Evolutionary conservation across 129 eudicot genomes (phyloP).

Genomic region (Pulicaria dysenterica): DNA sequence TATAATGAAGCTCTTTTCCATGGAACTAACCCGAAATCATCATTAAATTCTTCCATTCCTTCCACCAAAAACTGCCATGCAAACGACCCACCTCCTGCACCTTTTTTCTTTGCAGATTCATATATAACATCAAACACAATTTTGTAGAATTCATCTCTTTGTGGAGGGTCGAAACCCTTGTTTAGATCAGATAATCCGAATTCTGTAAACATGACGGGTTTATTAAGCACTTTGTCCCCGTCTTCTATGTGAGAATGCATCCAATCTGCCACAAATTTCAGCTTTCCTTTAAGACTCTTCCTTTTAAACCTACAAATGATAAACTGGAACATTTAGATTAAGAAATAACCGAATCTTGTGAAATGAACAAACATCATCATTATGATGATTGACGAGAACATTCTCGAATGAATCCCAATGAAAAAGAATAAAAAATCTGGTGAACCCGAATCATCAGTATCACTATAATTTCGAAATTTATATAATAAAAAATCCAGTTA

Average conservation of each 20-base stretch:
- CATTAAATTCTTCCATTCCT: conserved; percentile 84
- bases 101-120: conserved; percentile 70
- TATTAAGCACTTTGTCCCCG: conserved; percentile 70
- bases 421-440: too few relatives aligned
- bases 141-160: conserved; percentile 62
- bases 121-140: conserved; percentile 66
- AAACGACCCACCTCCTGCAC: conserved; percentile 83
- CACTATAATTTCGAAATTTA: too few relatives aligned
- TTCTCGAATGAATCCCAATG: too few relatives aligned
- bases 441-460: too few relatives aligned
- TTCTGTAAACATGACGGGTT: conserved; percentile 85
- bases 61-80: conserved; percentile 94
- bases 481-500: neutral
- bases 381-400: too few relatives aligned
- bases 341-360: too few relatives aligned
- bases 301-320: conserved; percentile 54
- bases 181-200: conserved; percentile 74
- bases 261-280: conserved; percentile 76
- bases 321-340: too few relatives aligned
- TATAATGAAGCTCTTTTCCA: conserved; percentile 68
- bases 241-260: conserved; percentile 91
- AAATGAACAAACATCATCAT: too few relatives aligned
- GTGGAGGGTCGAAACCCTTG: conserved; percentile 64
- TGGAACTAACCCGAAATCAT: conserved; percentile 84
- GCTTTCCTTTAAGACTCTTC: conserved; percentile 57